Evolutionary conservation across 768 basidiomycete genomes (phyloP), one percentile per base, ranked within the genome.

Genomic region (Amanita thiersii): DNA sequence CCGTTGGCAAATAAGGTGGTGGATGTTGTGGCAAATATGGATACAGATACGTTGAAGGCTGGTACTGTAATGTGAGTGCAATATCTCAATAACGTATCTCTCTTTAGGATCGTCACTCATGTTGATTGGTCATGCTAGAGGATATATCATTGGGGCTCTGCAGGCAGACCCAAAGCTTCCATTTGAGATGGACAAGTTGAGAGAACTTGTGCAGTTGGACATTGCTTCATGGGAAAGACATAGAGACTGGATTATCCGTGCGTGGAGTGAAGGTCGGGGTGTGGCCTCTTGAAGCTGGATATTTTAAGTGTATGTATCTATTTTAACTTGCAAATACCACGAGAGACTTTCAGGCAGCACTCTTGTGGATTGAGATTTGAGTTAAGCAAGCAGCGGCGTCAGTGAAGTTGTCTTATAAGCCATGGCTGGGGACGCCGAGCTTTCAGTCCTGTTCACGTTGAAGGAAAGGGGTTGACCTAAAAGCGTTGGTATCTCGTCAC

Each of bases 141-240:
- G 58, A 2, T 64, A 65, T 36, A 51, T 65, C 8, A 43, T 65
- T 14, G 48, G 45, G 6, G 60, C 61, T 7, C 45, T 65, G 20
- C 53, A 54, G 34, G 45, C 44, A 3, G 58, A 62, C 48, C 45
- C 57, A 3, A 44, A 34, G 10, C 46, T 63, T 25, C 52, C 53
- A 2, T 58, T 57, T 40, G 57, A 60, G 20, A 52, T 63, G 43
- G 48, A 44, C 23, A 52, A 47, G 41, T 47, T 65, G 33, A 42
- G 56, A 37, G 49, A 52, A 24, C 42, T 65, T 21, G 52, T 64
- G 24, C 57, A 58, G 49, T 56, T 50, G 54, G 62, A 65, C 14
- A 43, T 39, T 7, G 29, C 44, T 19, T 62, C 59, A 5, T 62
- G 60, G 60, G 40, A 41, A 19, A 45, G 56, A 23, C 58, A 62